Evolutionary conservation across 2,329 filamentous ascomycete species (phyloP).

Genomic region (Aspergillus chevalieri): DNA sequence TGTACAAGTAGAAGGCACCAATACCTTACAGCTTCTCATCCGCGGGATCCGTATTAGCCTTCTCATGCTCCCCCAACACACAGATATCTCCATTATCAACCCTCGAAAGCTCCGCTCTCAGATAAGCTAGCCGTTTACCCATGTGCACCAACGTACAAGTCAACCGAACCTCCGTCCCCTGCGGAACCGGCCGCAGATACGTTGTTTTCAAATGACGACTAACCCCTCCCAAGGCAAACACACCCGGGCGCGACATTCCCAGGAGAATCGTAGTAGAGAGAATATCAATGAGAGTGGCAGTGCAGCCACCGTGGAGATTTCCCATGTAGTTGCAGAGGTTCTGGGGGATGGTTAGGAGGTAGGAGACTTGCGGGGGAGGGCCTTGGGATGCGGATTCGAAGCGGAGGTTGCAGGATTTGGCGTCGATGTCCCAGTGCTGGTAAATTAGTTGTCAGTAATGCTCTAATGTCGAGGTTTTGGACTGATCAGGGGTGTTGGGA

Average conservation of each 20-base stretch:
- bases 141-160: constrained; percentile 54
- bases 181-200: constrained; percentile 58
- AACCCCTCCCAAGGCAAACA: constrained; percentile 59
- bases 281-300: constrained; percentile 62
- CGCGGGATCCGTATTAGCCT: constrained; percentile 54
- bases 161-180: constrained; percentile 47
- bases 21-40: constrained; percentile 8
- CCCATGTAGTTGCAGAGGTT: constrained; percentile 87
- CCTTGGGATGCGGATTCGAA: constrained; percentile 33
- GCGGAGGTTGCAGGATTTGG: constrained; percentile 24
- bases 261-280: constrained; percentile 56
- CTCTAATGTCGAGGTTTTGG: neutral
- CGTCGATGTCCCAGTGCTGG: constrained; percentile 28
- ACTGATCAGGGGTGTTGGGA: neutral
- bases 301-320: constrained; percentile 81
- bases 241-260: constrained; percentile 53
- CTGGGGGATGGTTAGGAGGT: constrained; percentile 59
- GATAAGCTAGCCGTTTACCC: constrained; percentile 49
- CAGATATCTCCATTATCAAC: constrained; percentile 50
- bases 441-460: neutral
- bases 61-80: constrained; percentile 58
- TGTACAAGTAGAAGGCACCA: neutral
- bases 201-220: constrained; percentile 61
- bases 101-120: constrained; percentile 52
- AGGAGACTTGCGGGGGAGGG: constrained; percentile 29